A percentile compares a stretch with the other conserved stretches of the same genome.
phyloP scores from a whole-genome alignment of 768 basidiomycete species.

The Melanogaster broomeanus region DNA sequence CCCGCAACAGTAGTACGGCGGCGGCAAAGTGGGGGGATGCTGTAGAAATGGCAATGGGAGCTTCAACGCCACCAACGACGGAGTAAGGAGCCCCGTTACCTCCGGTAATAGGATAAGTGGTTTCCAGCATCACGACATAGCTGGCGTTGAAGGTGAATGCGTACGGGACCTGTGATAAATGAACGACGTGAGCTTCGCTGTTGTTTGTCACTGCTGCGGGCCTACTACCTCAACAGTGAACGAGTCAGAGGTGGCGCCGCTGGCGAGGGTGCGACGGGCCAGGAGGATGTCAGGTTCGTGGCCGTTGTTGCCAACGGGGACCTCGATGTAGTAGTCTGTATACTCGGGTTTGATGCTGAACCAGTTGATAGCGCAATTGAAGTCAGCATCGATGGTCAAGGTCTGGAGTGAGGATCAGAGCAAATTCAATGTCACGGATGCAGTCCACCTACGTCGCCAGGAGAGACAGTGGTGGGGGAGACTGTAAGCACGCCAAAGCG shows the following conservation, averaged over 20 bases:
- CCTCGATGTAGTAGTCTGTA: slow-evolving; percentile 36
- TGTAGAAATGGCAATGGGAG: too few species aligned
- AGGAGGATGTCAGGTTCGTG: slow-evolving; percentile 31
- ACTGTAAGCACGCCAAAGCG: slow-evolving; percentile 18
- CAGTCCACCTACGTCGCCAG: slow-evolving; percentile 22
- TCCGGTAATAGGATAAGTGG: slow-evolving; percentile 23
- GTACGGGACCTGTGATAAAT: slow-evolving; percentile 21
- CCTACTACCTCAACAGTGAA: slow-evolving; percentile 20
- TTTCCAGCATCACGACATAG: slow-evolving; percentile 26
- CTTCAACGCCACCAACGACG: too few species aligned
- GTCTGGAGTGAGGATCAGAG: slow-evolving; percentile 16
- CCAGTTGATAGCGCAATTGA: slow-evolving; percentile 24
- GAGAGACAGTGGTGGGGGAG: slow-evolving; percentile 20
- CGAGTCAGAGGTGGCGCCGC: slow-evolving; percentile 7
- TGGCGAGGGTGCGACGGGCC: slow-evolving; percentile 16
- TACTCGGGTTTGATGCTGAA: slow-evolving; percentile 20
- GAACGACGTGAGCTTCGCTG: slow-evolving; percentile 7
- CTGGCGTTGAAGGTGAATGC: slow-evolving; percentile 22
- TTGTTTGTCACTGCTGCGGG: too few species aligned
- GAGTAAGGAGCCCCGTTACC: slow-evolving; percentile 19
- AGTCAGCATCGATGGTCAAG: slow-evolving; percentile 23
- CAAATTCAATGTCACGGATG: neutral
- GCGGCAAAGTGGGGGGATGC: too few species aligned
- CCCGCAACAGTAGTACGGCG: too few species aligned
- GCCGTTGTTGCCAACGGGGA: slow-evolving; percentile 33